Conservation (phyloP, 257 asterid species). For the Petrea volubilis region DNA sequence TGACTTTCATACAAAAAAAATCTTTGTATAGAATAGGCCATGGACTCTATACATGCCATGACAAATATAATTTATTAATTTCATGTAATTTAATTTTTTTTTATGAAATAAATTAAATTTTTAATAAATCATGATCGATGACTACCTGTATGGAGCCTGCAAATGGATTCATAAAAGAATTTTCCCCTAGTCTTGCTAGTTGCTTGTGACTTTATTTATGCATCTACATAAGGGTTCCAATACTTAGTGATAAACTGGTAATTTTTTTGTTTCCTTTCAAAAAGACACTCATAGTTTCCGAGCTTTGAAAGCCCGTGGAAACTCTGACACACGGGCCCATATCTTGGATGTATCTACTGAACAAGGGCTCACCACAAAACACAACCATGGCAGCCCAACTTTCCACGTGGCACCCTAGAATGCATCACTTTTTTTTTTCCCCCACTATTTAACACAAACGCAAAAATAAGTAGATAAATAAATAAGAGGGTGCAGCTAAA, state of each 20-base stretch:
- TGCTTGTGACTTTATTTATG: background rate
- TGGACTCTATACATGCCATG: too few relatives aligned
- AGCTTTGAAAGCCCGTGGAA: background rate
- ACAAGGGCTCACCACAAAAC: slow-evolving; percentile 22
- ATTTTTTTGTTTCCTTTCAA: background rate
- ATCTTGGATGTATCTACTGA: slow-evolving; percentile 23
- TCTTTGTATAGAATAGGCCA: too few relatives aligned
- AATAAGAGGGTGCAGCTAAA: background rate
- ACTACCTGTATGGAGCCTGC: too few relatives aligned
- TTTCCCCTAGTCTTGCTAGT: too few relatives aligned
- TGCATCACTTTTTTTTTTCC: background rate
- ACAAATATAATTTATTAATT: too few relatives aligned
- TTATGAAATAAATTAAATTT: too few relatives aligned
- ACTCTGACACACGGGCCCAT: background rate
- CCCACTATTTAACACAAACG: background rate
- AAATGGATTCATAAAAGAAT: too few relatives aligned
- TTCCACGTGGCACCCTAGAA: slow-evolving; percentile 33
- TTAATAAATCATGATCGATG: too few relatives aligned
- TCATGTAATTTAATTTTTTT: too few relatives aligned
- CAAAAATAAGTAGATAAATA: background rate
- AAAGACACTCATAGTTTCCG: background rate
- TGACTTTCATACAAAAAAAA: too few relatives aligned
- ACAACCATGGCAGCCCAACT: slow-evolving; percentile 24
- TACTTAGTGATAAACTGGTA: background rate
- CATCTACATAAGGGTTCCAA: background rate